Base-by-base conservation (phyloP, 345 rosid genomes). In the Limnanthes douglasii region DNA sequence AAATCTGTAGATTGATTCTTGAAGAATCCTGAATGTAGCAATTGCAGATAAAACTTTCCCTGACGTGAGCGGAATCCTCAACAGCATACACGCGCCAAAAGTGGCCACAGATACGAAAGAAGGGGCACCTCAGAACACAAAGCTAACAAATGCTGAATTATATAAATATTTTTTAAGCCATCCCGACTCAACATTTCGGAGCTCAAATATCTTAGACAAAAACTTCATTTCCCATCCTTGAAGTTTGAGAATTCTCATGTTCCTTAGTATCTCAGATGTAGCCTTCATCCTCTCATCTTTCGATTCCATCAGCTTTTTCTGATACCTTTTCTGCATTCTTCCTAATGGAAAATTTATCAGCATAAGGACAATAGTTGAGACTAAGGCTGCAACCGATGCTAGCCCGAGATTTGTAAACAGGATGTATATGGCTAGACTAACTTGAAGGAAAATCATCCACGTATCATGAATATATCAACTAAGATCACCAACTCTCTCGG, bases 191-290 rank as follows among this genome's bases (percentile, higher is more conserved):
- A 27, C 43, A 17, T 53, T 53, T 34, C 79, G 53, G 10, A 73
- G 58, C 16, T 62, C 68, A 3, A 52, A 26, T 34, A 78, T 62
- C 65, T 70, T 78, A 18, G 75, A 65, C 51, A 78, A 34, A 61
- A 78, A 78, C 54, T 70, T 74, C 75, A 74, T 68, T 41, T 78
- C 92, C 84, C 92, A 78, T 7, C 66, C 80, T 33, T 78, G 92
- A 42, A 78, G 79, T 49, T 78, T 78, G 40, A 78, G 76, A 55
- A 71, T 78, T 58, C 74, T 68, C 80, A 78, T 78, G 58, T 74
- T 78, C 44, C 70, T 63, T 35, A 73, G 45, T 30, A 78, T 61
- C 61, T 78, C 80, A 5, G 80, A 64, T 34, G 77, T 73, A 2
- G 63, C 60, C 53, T 63, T 78, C 92, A 78, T 78, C 36, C 80